Percentiles rank a stretch among this genome's conserved stretches.
phyloP scores from a whole-genome alignment of 2,329 filamentous ascomycete genomes.

The Magnaporthiopsis incrustans region DNA sequence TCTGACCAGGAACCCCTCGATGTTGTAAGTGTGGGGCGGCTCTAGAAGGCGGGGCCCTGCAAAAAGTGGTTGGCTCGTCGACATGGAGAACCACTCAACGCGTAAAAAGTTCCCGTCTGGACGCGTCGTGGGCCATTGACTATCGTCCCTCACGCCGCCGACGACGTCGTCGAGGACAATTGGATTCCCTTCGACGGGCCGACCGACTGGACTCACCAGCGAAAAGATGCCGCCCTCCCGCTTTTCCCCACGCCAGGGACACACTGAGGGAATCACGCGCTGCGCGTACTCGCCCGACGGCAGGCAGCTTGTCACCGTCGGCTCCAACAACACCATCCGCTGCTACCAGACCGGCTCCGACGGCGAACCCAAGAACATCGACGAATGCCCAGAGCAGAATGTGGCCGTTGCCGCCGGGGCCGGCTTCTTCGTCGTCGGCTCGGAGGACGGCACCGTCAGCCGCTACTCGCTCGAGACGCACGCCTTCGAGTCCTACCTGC shows the following conservation, averaged over 20 bases:
- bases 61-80: not conserved
- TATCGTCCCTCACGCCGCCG: not conserved
- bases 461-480: conserved; percentile 75
- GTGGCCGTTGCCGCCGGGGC: conserved; percentile 68
- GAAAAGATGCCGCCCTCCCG: conserved; percentile 27
- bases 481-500: conserved; percentile 70
- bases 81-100: not conserved
- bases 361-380: conserved; percentile 86
- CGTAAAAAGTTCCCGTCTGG: not conserved
- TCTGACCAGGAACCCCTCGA: not conserved
- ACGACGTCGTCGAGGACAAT: not conserved
- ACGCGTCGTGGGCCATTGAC: not conserved
- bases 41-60: too few species aligned
- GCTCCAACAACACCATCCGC: conserved; percentile 87
- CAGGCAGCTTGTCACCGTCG: conserved; percentile 78
- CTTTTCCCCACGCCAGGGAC: conserved; percentile 57
- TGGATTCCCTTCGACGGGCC: not conserved
- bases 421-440: conserved; percentile 79
- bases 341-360: conserved; percentile 87
- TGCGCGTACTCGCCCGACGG: conserved; percentile 88
- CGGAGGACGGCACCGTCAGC: conserved; percentile 93
- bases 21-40: not conserved
- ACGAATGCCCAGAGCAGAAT: conserved; percentile 84
- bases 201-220: not conserved
- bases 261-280: conserved; percentile 80